phyloP scores from a whole-genome alignment of 768 basidiomycete genomes.

The Suillus decipiens region DNA sequence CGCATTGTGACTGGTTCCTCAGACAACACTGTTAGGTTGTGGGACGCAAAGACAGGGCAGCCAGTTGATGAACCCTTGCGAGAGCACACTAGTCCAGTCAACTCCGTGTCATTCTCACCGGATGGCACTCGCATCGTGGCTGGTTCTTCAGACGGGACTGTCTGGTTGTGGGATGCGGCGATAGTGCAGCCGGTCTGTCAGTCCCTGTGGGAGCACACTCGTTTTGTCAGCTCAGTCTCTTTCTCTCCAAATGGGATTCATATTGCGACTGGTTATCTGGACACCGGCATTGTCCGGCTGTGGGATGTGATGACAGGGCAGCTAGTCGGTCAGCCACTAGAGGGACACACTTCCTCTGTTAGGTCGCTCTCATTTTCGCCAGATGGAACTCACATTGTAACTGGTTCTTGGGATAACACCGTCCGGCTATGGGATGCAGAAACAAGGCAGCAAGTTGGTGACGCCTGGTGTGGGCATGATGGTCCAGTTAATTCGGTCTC shows the following conservation, averaged over 20 bases:
- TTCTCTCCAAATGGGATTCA: conserved; percentile 22
- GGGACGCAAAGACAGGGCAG: not conserved
- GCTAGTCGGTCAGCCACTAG: not conserved
- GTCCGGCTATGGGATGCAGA: conserved; percentile 8
- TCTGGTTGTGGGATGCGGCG: conserved; percentile 15
- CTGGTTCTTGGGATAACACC: conserved; percentile 4
- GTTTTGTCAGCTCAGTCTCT: conserved; percentile 15
- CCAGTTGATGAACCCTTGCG: not conserved
- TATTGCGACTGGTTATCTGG: conserved; percentile 22
- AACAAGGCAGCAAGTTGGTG: conserved; percentile 4
- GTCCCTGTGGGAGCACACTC: conserved; percentile 17
- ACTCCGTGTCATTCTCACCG: conserved; percentile 17
- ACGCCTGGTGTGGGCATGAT: conserved; percentile 2
- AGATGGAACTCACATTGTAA: conserved; percentile 8
- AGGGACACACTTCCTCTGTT: not conserved
- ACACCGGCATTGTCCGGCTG: conserved; percentile 17
- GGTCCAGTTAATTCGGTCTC: conserved; percentile 7
- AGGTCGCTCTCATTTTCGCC: conserved; percentile 8
- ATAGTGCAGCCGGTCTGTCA: not conserved
- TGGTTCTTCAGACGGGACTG: conserved; percentile 7
- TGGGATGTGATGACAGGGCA: conserved; percentile 16
- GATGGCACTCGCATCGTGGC: conserved; percentile 15
- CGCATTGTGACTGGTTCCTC: conserved; percentile 14
- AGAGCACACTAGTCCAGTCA: conserved; percentile 11
- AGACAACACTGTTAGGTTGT: not conserved